Evolutionary conservation across 768 basidiomycete species (phyloP).

Genomic region (Boletellus sp.): DNA sequence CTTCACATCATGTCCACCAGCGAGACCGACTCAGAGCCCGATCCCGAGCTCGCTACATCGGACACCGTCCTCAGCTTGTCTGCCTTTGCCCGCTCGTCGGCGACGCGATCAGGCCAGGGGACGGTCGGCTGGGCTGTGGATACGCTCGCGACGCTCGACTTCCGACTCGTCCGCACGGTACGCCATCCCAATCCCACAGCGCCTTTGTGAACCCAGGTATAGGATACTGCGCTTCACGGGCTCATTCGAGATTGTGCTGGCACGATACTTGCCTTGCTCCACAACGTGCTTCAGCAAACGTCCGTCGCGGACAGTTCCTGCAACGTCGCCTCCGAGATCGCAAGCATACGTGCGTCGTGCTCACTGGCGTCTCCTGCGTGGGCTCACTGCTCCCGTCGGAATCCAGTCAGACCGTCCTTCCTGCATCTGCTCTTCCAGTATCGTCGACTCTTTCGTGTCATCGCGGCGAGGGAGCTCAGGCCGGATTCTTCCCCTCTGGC

Average conservation of each 20-base stretch:
- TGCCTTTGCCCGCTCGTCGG: conserved; percentile 18
- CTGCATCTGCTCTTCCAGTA: conserved; percentile 47
- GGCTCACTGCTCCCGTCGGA: conserved; percentile 7
- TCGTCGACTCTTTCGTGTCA: conserved; percentile 44
- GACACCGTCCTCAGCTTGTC: conserved; percentile 15
- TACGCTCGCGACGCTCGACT: conserved; percentile 27
- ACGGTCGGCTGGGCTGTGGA: conserved; percentile 24
- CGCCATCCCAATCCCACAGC: background rate
- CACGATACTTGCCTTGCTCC: conserved; percentile 31
- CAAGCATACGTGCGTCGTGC: conserved; percentile 20
- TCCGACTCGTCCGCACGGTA: conserved; percentile 29
- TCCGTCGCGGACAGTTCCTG: conserved; percentile 1
- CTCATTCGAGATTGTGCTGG: conserved; percentile 34
- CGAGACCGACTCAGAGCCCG: conserved; percentile 62
- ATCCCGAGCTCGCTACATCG: conserved; percentile 19
- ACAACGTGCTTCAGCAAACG: conserved; percentile 18
- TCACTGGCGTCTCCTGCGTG: background rate
- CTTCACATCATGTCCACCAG: conserved; percentile 35
- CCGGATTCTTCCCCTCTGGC: conserved; percentile 24
- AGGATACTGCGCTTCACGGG: conserved; percentile 35
- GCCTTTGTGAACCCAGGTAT: background rate
- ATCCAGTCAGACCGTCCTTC: conserved; percentile 31
- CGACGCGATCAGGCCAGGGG: conserved; percentile 4
- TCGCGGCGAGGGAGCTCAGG: conserved; percentile 36
- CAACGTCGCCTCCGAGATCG: conserved; percentile 10